phyloP scores from a whole-genome alignment of 352 stramenopile species.

The Globisporangium radiosum region DNA sequence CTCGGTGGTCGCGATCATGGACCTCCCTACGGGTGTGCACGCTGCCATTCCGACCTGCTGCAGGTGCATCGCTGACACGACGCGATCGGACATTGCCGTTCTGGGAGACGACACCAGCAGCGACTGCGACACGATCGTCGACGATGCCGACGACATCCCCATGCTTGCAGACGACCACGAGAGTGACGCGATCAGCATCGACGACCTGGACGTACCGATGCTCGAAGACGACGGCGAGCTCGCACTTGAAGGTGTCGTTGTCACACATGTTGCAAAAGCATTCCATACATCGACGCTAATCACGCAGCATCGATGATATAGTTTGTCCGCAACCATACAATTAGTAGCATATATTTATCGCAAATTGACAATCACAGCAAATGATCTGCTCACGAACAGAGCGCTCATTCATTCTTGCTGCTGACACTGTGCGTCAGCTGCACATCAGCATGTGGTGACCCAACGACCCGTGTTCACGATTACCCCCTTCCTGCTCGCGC shows the following conservation, averaged over 20 bases:
- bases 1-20: not conserved
- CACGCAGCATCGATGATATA: too few species aligned
- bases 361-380: not conserved
- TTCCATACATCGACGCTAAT: not conserved
- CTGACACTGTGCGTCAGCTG: not conserved
- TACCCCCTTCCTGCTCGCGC: too few species aligned
- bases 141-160: not conserved
- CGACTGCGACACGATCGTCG: not conserved
- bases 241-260: not conserved
- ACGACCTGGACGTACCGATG: not conserved
- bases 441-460: too few species aligned
- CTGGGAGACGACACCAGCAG: slow-evolving; percentile 12
- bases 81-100: not conserved
- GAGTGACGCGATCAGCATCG: not conserved
- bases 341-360: not conserved
- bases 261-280: not conserved
- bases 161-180: not conserved
- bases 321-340: too few species aligned
- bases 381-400: not conserved
- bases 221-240: not conserved
- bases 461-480: too few species aligned
- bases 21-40: not conserved
- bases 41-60: not conserved
- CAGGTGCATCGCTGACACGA: not conserved
- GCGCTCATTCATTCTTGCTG: not conserved